phyloP scores from a whole-genome alignment of 345 rosid genomes.

The Lumnitzera littorea region DNA sequence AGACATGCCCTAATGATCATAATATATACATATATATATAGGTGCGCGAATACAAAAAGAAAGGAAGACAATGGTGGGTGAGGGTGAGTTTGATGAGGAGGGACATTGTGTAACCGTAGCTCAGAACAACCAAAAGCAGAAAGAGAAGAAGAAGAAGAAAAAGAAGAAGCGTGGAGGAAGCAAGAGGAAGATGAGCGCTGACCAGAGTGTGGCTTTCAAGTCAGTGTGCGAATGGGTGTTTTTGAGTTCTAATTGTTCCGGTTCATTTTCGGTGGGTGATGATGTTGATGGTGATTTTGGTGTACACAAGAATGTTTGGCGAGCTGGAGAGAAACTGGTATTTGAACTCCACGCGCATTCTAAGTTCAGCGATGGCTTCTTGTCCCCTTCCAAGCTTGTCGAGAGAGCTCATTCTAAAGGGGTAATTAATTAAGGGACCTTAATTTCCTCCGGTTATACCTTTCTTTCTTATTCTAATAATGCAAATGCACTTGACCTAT shows the following conservation, averaged over 20 bases:
- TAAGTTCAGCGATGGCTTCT: slow-evolving; percentile 84
- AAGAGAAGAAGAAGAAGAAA: slow-evolving; percentile 40
- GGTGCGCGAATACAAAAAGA: background rate
- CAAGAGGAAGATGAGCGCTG: slow-evolving; percentile 65
- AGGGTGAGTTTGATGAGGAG: too few species aligned
- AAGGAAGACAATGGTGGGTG: too few species aligned
- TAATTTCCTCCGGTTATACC: background rate
- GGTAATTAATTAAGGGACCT: slow-evolving; percentile 42
- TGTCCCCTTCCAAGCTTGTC: slow-evolving; percentile 86
- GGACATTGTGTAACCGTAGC: too few species aligned
- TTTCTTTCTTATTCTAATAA: too few species aligned
- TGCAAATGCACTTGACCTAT: too few species aligned
- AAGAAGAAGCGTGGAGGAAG: slow-evolving; percentile 76
- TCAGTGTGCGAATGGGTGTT: slow-evolving; percentile 68
- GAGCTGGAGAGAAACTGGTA: slow-evolving; percentile 34
- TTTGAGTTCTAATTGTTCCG: slow-evolving; percentile 31
- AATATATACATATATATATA: too few species aligned
- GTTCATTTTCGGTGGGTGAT: slow-evolving; percentile 31
- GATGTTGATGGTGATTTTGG: slow-evolving; percentile 55
- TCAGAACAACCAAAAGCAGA: slow-evolving; percentile 5
- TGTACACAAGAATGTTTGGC: slow-evolving; percentile 32
- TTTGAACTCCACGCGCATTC: slow-evolving; percentile 94
- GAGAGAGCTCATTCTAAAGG: slow-evolving; percentile 83
- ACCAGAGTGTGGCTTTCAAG: slow-evolving; percentile 57
- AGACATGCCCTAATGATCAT: too few species aligned